Evolutionary conservation across 768 basidiomycete genomes (phyloP).

Genomic region (Krasilnikovozyma curviuscula): DNA sequence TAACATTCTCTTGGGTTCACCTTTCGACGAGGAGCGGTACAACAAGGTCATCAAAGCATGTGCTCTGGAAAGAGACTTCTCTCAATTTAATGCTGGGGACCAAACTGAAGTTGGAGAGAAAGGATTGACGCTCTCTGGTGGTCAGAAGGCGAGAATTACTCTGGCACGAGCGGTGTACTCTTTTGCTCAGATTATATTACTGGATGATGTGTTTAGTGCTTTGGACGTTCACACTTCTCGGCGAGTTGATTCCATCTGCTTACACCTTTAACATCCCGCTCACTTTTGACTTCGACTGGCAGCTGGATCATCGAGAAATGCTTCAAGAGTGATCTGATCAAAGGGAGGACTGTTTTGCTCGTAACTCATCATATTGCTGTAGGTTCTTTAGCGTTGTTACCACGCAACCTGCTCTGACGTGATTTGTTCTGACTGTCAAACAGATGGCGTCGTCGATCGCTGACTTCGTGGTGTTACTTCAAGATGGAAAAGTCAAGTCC

Average conservation of each 20-base stretch:
- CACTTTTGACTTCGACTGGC: background rate
- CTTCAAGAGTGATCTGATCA: slow-evolving; percentile 33
- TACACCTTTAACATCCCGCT: background rate
- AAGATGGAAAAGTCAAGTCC: slow-evolving; percentile 19
- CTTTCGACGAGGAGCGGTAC: slow-evolving; percentile 9
- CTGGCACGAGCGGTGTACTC: slow-evolving; percentile 7
- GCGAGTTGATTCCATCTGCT: no score
- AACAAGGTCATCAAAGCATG: slow-evolving; percentile 7
- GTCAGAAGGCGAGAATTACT: slow-evolving; percentile 40
- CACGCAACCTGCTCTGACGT: no score
- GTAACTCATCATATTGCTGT: slow-evolving; percentile 30
- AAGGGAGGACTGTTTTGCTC: slow-evolving; percentile 36
- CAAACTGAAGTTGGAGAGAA: slow-evolving; percentile 7
- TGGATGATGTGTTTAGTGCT: slow-evolving; percentile 4
- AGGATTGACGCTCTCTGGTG: slow-evolving; percentile 27
- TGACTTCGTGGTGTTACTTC: slow-evolving; percentile 23
- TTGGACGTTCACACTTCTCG: background rate
- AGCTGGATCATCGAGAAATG: slow-evolving; percentile 36
- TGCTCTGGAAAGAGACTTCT: slow-evolving; percentile 9
- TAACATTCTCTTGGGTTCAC: slow-evolving; percentile 9
- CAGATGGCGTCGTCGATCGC: slow-evolving; percentile 24
- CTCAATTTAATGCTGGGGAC: slow-evolving; percentile 9
- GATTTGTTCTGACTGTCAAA: no score
- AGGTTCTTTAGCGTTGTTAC: no score
- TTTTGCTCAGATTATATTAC: slow-evolving; percentile 1